Conservation (phyloP, 208 protist species). For the Leishmania mexicana region DNA sequence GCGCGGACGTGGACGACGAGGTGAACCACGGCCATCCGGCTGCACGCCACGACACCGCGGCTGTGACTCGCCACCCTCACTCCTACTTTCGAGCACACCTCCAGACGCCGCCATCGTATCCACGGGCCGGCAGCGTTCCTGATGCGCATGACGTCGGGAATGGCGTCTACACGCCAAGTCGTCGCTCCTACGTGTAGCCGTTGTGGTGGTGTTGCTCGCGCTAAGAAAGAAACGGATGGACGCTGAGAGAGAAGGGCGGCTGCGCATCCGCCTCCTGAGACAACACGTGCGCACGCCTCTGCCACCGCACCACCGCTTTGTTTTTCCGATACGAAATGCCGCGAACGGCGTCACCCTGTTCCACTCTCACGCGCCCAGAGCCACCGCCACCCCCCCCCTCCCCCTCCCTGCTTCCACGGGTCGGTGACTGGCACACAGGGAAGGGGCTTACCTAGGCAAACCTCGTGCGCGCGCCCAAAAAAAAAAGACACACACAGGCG, state of each 20-base stretch:
- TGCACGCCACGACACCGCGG: not conserved
- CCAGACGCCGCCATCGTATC: not conserved
- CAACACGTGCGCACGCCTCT: not conserved
- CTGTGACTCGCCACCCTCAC: not conserved
- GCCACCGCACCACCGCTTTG: not conserved
- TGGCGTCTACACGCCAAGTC: not conserved
- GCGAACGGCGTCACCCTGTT: not conserved
- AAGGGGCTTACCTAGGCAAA: not conserved
- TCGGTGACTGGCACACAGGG: not conserved
- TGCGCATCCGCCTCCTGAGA: not conserved
- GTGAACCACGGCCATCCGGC: not conserved
- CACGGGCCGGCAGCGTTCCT: not conserved
- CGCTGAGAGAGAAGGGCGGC: not conserved
- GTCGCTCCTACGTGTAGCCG: not conserved
- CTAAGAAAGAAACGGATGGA: not conserved
- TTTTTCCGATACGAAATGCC: not conserved
- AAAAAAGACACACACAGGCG: not conserved
- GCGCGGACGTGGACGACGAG: not conserved
- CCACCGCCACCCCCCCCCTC: not conserved
- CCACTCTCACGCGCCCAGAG: not conserved
- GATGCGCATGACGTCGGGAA: not conserved
- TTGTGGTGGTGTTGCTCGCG: not conserved
- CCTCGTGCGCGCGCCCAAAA: too few relatives aligned
- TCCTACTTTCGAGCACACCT: not conserved
- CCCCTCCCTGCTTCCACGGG: not conserved